These are phyloP conservation scores for Skeletonema grethae DNA, from an alignment of 108 stramenopile species.

Conservation along the genomic window DNA sequence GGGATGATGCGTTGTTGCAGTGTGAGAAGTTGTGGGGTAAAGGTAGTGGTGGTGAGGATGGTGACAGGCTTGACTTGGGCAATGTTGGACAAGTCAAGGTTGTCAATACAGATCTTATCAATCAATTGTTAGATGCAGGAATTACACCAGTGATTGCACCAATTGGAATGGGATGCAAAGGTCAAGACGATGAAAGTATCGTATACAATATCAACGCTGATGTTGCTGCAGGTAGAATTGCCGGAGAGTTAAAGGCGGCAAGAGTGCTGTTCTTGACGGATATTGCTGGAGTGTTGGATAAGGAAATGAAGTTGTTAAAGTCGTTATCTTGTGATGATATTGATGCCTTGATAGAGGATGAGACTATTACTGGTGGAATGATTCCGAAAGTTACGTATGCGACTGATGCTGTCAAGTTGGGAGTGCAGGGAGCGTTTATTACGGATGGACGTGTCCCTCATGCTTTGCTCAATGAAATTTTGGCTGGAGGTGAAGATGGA, in stretches of 20 bases:
- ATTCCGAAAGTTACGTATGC: slow-evolving; percentile 91
- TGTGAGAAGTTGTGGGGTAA: slow-evolving; percentile 66
- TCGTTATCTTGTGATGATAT: slow-evolving; percentile 73
- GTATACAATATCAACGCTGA: slow-evolving; percentile 98
- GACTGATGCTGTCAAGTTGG: slow-evolving; percentile 81
- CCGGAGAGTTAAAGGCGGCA: slow-evolving; percentile 86
- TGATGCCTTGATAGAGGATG: slow-evolving; percentile 81
- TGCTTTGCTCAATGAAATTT: slow-evolving; percentile 80
- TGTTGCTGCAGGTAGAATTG: slow-evolving; percentile 94
- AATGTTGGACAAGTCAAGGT: slow-evolving; percentile 88
- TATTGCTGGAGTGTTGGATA: slow-evolving; percentile 95
- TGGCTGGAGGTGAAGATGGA: slow-evolving; percentile 60
- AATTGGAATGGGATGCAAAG: slow-evolving; percentile 87
- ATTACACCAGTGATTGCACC: slow-evolving; percentile 95
- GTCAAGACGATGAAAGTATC: slow-evolving; percentile 58
- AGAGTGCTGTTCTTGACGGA: slow-evolving; percentile 95
- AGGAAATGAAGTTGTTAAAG: slow-evolving; percentile 81
- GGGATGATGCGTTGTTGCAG: slow-evolving; percentile 88
- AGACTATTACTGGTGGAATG: slow-evolving; percentile 97
- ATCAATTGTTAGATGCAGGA: slow-evolving; percentile 74
- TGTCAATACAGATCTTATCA: slow-evolving; percentile 83
- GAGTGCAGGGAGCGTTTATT: slow-evolving; percentile 83
- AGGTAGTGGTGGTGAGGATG: slow-evolving; percentile 59
- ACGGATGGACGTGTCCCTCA: slow-evolving; percentile 91
- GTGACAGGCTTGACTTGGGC: slow-evolving; percentile 68